Percentiles rank a stretch among this genome's conserved stretches.
Evolutionary conservation across 352 stramenopile genomes (phyloP).

Genomic region (Peronospora farinosa): DNA sequence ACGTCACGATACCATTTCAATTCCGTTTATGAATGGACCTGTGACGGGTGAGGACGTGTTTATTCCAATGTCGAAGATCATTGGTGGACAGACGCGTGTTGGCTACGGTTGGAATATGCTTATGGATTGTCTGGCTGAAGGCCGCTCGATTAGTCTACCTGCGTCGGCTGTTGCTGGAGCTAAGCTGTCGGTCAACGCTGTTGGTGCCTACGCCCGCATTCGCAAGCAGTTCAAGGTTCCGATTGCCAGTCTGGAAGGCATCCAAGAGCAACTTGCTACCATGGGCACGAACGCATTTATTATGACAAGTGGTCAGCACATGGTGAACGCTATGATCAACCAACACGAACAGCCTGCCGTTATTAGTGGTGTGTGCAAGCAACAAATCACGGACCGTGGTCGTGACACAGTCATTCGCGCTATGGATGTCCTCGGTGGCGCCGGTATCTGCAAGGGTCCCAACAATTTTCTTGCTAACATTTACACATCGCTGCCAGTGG

Average conservation of each 20-base stretch:
- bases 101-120: constrained; percentile 99
- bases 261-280: constrained; percentile 94
- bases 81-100: constrained; percentile 93
- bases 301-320: constrained; percentile 91
- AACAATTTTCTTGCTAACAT: constrained; percentile 95
- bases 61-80: constrained; percentile 97
- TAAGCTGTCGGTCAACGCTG: constrained; percentile 88
- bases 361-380: constrained; percentile 97
- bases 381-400: constrained; percentile 96
- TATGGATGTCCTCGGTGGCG: constrained; percentile 96
- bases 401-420: constrained; percentile 93
- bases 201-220: constrained; percentile 93
- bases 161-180: constrained; percentile 89
- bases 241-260: constrained; percentile 96
- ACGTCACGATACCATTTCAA: constrained; percentile 92
- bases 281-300: constrained; percentile 93
- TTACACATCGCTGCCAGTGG: constrained; percentile 95
- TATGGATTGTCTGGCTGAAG: constrained; percentile 97
- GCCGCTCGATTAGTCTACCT: constrained; percentile 94
- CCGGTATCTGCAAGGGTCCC: constrained; percentile 94
- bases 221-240: constrained; percentile 98
- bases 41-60: constrained; percentile 95
- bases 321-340: constrained; percentile 99
- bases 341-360: constrained; percentile 98
- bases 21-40: constrained; percentile 98